Conservation (phyloP, 2,329 filamentous ascomycete genomes). For the Fusarium sp. region DNA sequence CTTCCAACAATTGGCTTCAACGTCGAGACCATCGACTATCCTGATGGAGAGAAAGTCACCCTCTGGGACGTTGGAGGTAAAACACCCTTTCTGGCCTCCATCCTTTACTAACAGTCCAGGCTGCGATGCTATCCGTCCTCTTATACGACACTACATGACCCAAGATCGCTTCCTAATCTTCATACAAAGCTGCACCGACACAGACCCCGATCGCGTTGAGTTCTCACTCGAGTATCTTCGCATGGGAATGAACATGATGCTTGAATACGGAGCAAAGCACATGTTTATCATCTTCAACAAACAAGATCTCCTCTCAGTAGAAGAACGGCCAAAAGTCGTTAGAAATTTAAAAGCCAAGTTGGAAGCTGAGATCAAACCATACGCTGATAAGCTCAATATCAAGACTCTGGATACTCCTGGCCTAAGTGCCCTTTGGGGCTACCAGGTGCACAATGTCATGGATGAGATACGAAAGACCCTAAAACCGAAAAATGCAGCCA, state of each 20-base stretch:
- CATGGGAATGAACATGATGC: conserved; percentile 32
- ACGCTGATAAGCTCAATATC: conserved; percentile 10
- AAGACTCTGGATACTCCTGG: conserved; percentile 41
- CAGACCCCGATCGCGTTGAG: conserved; percentile 34
- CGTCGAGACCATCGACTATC: conserved; percentile 75
- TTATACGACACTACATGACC: conserved; percentile 43
- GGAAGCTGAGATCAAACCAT: conserved; percentile 28
- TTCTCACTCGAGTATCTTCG: conserved; percentile 44
- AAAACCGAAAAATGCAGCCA: not conserved
- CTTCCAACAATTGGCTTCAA: conserved; percentile 98
- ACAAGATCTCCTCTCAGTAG: conserved; percentile 43
- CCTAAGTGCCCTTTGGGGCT: conserved; percentile 29
- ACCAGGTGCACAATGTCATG: conserved; percentile 21
- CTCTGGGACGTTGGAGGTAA: conserved; percentile 48
- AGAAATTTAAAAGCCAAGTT: conserved; percentile 6
- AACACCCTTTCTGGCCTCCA: not conserved
- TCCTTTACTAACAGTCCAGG: conserved; percentile 21
- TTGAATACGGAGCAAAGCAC: conserved; percentile 30
- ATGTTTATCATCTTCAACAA: conserved; percentile 49
- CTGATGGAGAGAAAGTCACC: conserved; percentile 32
- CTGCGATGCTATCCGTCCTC: conserved; percentile 43
- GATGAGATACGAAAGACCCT: conserved; percentile 34
- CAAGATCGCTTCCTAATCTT: conserved; percentile 44
- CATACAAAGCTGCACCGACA: conserved; percentile 44
- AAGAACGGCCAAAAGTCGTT: conserved; percentile 27